These are phyloP conservation scores for Chaetomiaceae sp. DNA, from an alignment of 2,329 filamentous ascomycete genomes.

Conservation along the genomic window DNA sequence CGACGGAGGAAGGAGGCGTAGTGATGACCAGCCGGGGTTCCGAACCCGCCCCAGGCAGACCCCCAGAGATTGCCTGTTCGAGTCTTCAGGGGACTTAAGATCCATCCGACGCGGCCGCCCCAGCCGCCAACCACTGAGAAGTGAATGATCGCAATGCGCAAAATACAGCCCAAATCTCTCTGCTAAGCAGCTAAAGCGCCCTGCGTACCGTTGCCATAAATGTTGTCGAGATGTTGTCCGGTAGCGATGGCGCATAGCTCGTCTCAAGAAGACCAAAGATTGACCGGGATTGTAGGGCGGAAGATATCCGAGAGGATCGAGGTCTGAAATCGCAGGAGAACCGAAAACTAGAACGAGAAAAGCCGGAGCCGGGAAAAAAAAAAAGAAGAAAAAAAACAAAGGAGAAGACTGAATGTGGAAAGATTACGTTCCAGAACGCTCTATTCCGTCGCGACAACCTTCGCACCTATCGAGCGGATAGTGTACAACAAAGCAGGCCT, in stretches of 20 bases:
- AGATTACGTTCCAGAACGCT: slow-evolving; percentile 16
- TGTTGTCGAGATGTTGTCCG: not conserved
- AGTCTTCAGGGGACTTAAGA: not conserved
- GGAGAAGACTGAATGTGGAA: not conserved
- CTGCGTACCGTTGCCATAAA: not conserved
- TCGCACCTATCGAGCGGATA: slow-evolving; percentile 26
- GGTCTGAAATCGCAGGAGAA: slow-evolving; percentile 2
- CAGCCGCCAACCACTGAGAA: not conserved
- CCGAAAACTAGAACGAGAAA: not conserved
- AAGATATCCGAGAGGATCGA: slow-evolving; percentile 10
- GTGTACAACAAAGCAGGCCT: slow-evolving; percentile 29
- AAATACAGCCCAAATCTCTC: slow-evolving; percentile 2
- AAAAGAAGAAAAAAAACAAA: slow-evolving; percentile 1
- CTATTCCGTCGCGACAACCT: slow-evolving; percentile 22
- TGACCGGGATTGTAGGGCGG: not conserved
- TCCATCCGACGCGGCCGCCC: not conserved
- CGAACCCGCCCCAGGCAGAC: not conserved
- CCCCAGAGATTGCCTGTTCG: not conserved
- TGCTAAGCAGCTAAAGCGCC: not conserved
- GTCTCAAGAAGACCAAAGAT: not conserved
- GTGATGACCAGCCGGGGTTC: not conserved
- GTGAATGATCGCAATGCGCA: not conserved
- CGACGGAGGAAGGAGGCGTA: not conserved
- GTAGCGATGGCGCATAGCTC: slow-evolving; percentile 3
- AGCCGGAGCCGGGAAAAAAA: not conserved